Evolutionary conservation across 371 early-diverging fungal species (phyloP).

Genomic region (Sporodiniella umbellata): DNA sequence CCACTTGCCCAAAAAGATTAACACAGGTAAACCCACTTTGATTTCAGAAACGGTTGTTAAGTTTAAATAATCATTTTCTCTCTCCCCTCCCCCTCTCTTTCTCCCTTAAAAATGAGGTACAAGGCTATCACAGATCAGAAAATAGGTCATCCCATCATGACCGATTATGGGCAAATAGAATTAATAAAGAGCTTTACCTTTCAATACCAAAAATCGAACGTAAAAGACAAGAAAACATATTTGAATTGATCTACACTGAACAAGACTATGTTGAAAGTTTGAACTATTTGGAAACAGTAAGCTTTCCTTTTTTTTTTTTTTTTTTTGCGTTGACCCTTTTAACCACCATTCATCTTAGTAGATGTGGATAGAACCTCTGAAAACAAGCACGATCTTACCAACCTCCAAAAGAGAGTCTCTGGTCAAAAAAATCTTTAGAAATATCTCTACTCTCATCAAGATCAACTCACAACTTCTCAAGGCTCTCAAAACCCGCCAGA

Average conservation of each 20-base stretch:
- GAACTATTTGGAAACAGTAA: constrained; percentile 35
- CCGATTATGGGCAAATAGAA: constrained; percentile 57
- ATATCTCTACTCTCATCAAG: constrained; percentile 65
- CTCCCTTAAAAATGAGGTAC: too few species aligned
- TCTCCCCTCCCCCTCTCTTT: too few species aligned
- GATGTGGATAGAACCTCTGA: constrained; percentile 78
- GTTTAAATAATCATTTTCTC: too few species aligned
- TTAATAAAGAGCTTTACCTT: constrained; percentile 64
- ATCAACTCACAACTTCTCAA: constrained; percentile 69
- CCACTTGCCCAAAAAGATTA: constrained; percentile 60
- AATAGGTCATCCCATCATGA: too few species aligned
- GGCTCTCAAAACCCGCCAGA: constrained; percentile 71
- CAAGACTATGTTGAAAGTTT: constrained; percentile 84
- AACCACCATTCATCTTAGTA: constrained; percentile 15
- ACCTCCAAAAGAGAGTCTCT: constrained; percentile 59
- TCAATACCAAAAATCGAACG: constrained; percentile 70
- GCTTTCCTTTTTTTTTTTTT: too few species aligned
- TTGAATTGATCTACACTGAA: constrained; percentile 89
- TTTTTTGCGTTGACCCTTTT: too few species aligned
- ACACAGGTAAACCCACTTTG: constrained; percentile 25
- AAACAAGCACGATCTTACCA: constrained; percentile 62
- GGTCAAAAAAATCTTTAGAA: constrained; percentile 77
- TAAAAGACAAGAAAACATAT: constrained; percentile 90
- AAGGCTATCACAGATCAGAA: too few species aligned
- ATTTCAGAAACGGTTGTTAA: too few species aligned